Evolutionary conservation across 2,329 filamentous ascomycete genomes (phyloP), one percentile per base, ranked within the genome.

Genomic region (Arthrocladium fulminans): DNA sequence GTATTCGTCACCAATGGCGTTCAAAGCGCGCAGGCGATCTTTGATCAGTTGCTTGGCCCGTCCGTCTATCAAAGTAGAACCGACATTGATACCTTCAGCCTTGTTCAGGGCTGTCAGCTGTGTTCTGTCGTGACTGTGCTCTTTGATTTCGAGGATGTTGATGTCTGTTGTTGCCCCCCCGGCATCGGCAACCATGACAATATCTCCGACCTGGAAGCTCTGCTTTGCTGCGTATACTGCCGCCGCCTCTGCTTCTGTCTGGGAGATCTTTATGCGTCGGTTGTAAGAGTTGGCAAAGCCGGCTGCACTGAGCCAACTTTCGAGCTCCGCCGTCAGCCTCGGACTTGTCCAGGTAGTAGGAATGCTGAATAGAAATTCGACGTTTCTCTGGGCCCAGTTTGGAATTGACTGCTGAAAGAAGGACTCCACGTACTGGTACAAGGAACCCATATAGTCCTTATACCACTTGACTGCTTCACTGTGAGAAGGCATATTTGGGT

Each of bases 211-310:
- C 54, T 63, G 54, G 37, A 60, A 60, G 46, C 60, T 54, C 23
- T 61, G 59, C 37, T 62, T 45, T 34, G 12, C 48, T 38, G 69
- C 67, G 58, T 74, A 69, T 1, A 76, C 73, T 19, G 74, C 74
- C 2, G 74, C 73, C 5, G 74, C 74, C 55, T 76, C 74, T 0
- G 74, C 73, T 58, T 77, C 73, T 0, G 74, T 76, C 13, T 76
- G 60, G 0, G 70, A 71, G 45, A 76, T 71, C 0, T 53, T 60
- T 2, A 67, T 63, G 2, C 51, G 59, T 56, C 75, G 72, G 22
- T 61, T 57, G 0, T 52, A 48, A 17, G 50, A 53, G 42, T 57
- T 56, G 8, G 54, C 55, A 49, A 63, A 61, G 8, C 66, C 62
- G 2, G 61, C 63, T 2, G 48, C 45, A 40, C 59, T 43, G 2